phyloP scores from a whole-genome alignment of 2,329 filamentous ascomycete species.

The Penicillium sp. region DNA sequence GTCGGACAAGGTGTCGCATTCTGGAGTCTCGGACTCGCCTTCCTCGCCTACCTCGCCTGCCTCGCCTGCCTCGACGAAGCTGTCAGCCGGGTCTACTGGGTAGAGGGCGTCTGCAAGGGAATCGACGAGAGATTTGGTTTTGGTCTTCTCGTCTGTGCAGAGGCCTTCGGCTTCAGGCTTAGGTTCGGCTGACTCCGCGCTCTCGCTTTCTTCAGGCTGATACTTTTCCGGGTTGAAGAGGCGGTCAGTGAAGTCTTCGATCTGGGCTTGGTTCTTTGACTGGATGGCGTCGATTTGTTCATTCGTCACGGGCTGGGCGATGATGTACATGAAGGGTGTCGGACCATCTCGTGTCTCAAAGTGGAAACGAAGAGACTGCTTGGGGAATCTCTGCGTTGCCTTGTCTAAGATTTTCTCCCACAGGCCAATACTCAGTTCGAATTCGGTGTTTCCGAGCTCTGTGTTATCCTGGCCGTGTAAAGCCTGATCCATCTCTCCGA shows the following conservation, averaged over 20 bases:
- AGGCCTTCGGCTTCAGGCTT: neutral
- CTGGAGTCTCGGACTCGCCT: neutral
- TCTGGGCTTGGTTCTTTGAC: slow-evolving; percentile 59
- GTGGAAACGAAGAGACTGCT: slow-evolving; percentile 71
- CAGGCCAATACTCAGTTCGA: slow-evolving; percentile 73
- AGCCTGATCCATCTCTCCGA: slow-evolving; percentile 83
- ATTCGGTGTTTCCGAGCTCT: slow-evolving; percentile 75
- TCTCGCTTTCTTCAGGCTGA: slow-evolving; percentile 7
- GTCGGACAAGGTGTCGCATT: neutral
- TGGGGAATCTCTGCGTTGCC: slow-evolving; percentile 72
- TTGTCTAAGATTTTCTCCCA: slow-evolving; percentile 76
- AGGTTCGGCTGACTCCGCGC: slow-evolving; percentile 16
- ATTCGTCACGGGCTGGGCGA: slow-evolving; percentile 77
- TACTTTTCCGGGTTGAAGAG: slow-evolving; percentile 34
- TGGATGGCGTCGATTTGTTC: slow-evolving; percentile 74
- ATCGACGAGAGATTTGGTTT: too few species aligned
- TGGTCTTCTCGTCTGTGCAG: too few species aligned
- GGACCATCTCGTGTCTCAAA: slow-evolving; percentile 68
- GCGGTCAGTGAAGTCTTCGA: slow-evolving; percentile 66
- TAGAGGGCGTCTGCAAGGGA: neutral
- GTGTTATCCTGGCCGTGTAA: slow-evolving; percentile 74
- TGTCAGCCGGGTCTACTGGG: neutral
- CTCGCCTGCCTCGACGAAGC: neutral
- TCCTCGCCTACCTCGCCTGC: neutral
- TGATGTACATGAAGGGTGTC: slow-evolving; percentile 77